Base-by-base conservation (phyloP, 345 rosid species). In the Jatropha curcas region DNA sequence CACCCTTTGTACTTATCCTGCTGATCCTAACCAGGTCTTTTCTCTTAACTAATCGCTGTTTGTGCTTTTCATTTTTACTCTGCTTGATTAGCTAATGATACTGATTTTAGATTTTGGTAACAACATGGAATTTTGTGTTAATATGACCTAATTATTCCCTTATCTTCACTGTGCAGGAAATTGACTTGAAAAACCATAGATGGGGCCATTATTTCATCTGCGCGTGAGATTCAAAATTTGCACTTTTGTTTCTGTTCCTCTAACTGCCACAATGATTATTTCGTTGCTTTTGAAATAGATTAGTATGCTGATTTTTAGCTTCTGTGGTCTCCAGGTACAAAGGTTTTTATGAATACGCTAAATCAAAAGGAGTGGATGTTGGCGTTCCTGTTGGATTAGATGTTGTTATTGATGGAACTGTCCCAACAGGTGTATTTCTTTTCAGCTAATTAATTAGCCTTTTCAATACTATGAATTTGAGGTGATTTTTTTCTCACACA, bases 171-270 rank as follows among this genome's bases (percentile, higher is more conserved):
- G 34, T 83, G 77, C 90, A 95, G 99, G 94, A 81, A 71, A 77
- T 96, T 71, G 98, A 96, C 84, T 82, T 96, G 88, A 80, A 90
- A 86, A 85, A 91, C 80, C 97, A 90, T 75, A 88, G 60, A 85
- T 93, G 99, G 98, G 98, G 98, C 43, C 98, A 92, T 69, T 95
- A 95, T 79, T 95, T 95, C 78, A 74, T 95, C 34, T 95, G 99
- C 55, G 99, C 90, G 99, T 93, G 66, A 86, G 94, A 52, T n/a
- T 22, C 34, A 22, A 55, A n/a, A 59, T 68, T 31, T 67, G 17
- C 8, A 12, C 37, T 60, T 60, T 43, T 20, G 1, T 30, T 43
- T 19, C 14, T 39, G 5, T 34, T 61, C 2, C 28, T 39, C 16
- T 64, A 53, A 22, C 55, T 53, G 16, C 33, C 53, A 17, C 37